Conservation (phyloP, 2,329 filamentous ascomycete genomes). For the Dactylellina parvicollis region DNA sequence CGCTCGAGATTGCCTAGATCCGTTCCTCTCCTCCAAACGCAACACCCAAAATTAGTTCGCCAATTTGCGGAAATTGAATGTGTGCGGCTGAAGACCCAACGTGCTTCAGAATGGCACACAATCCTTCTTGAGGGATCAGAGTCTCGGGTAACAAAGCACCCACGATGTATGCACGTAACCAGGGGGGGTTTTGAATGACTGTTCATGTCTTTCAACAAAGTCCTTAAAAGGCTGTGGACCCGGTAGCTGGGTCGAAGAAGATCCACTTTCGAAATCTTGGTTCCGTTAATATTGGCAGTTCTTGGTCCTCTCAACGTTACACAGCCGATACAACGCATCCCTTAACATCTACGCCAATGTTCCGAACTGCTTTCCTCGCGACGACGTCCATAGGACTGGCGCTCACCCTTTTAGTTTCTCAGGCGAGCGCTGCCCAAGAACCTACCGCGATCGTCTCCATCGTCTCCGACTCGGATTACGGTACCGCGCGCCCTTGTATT, state of each 20-base stretch:
- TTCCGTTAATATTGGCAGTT: neutral
- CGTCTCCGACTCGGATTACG: constrained; percentile 43
- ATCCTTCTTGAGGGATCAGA: constrained; percentile 12
- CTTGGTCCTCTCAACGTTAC: neutral
- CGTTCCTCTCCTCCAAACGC: neutral
- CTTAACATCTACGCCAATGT: too few relatives aligned
- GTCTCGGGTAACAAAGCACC: neutral
- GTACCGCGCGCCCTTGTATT: constrained; percentile 55
- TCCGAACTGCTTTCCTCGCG: neutral
- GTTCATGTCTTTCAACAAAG: too few relatives aligned
- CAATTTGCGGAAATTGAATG: neutral
- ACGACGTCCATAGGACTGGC: neutral
- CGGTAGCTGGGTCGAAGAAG: neutral
- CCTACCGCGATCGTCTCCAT: constrained; percentile 39
- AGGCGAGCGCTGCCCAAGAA: constrained; percentile 13
- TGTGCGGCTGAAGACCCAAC: constrained; percentile 21
- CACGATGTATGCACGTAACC: too few relatives aligned
- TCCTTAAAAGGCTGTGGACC: constrained; percentile 18
- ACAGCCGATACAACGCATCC: neutral
- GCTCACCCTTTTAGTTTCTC: constrained; percentile 1
- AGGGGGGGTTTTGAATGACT: too few relatives aligned
- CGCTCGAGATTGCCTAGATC: neutral
- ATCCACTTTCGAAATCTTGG: neutral
- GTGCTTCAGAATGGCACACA: neutral
- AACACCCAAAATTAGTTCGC: neutral